phyloP scores from a whole-genome alignment of 2,329 filamentous ascomycete species.

The Dactylellina drechsleri region DNA sequence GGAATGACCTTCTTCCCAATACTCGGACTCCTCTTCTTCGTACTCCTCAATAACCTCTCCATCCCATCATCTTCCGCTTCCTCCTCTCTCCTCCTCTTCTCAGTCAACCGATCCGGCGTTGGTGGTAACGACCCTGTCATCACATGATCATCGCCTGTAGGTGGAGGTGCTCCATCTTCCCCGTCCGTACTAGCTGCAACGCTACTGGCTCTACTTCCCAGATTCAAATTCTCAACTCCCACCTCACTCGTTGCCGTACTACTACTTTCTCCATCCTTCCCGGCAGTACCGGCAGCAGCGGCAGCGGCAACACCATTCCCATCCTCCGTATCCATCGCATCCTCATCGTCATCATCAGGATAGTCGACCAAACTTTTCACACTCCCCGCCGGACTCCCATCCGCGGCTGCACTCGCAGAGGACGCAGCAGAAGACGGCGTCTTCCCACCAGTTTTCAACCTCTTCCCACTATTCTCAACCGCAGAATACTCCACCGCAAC shows the following conservation, averaged over 20 bases:
- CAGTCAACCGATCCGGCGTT: conserved; percentile 80
- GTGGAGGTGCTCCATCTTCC: conserved; percentile 17
- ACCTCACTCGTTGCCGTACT: conserved; percentile 52
- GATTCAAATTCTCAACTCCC: conserved; percentile 47
- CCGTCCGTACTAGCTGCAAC: conserved; percentile 21
- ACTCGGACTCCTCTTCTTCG: conserved; percentile 48
- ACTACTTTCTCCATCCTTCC: conserved; percentile 59
- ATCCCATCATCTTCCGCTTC: conserved; percentile 94
- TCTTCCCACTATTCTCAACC: conserved; percentile 60
- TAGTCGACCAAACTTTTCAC: conserved; percentile 88
- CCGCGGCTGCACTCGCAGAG: conserved; percentile 60
- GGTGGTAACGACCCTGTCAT: conserved; percentile 60
- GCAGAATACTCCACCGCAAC: conserved; percentile 64
- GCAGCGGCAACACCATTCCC: conserved; percentile 60
- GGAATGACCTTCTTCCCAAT: conserved; percentile 37
- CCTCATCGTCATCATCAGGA: conserved; percentile 83
- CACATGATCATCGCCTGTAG: conserved; percentile 31
- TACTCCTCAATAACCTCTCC: conserved; percentile 74
- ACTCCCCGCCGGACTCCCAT: conserved; percentile 73
- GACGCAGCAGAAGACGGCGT: conserved; percentile 18
- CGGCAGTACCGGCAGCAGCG: conserved; percentile 58
- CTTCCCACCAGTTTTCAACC: conserved; percentile 58
- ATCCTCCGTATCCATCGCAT: conserved; percentile 71
- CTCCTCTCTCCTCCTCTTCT: conserved; percentile 79
- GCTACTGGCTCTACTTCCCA: conserved; percentile 38